Percentiles rank a stretch among this genome's conserved stretches.
phyloP scores from a whole-genome alignment of 1,284 basidiomycete species.

The Sanghuangporus sanghuang region DNA sequence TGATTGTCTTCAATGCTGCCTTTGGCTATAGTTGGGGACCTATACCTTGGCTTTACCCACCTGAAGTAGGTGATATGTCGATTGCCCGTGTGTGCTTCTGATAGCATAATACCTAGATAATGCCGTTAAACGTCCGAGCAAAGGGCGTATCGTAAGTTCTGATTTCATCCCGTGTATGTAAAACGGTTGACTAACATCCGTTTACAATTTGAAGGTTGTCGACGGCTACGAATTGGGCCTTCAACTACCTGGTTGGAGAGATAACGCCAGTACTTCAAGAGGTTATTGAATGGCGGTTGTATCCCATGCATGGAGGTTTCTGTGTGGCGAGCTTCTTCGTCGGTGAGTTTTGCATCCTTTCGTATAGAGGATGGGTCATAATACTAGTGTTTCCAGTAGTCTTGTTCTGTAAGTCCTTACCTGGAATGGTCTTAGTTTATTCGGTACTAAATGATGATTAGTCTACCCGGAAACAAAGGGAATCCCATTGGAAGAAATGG shows the following conservation, averaged over 20 bases:
- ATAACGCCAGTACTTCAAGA: slow-evolving; percentile 89
- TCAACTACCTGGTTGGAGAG: slow-evolving; percentile 89
- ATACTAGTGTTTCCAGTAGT: background rate
- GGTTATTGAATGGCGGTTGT: slow-evolving; percentile 86
- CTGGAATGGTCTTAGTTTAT: background rate
- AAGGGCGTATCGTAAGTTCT: slow-evolving; percentile 75
- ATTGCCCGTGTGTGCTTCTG: background rate
- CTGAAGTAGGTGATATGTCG: slow-evolving; percentile 49
- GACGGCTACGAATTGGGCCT: slow-evolving; percentile 49
- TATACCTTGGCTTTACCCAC: slow-evolving; percentile 85
- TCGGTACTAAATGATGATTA: slow-evolving; percentile 27
- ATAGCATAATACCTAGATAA: slow-evolving; percentile 53
- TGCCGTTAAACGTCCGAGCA: slow-evolving; percentile 84
- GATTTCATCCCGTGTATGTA: background rate
- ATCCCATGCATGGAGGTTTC: slow-evolving; percentile 96
- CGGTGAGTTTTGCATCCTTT: slow-evolving; percentile 47
- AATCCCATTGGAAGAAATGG: slow-evolving; percentile 79
- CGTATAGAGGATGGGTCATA: too few relatives aligned
- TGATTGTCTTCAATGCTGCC: slow-evolving; percentile 91
- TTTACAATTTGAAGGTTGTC: slow-evolving; percentile 3
- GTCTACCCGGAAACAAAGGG: slow-evolving; percentile 83
- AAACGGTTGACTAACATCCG: background rate
- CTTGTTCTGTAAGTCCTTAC: slow-evolving; percentile 5
- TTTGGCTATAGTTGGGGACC: slow-evolving; percentile 81
- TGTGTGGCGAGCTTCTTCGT: slow-evolving; percentile 84